Base-by-base conservation (phyloP, 75 land plant species). In the Picea glauca region DNA sequence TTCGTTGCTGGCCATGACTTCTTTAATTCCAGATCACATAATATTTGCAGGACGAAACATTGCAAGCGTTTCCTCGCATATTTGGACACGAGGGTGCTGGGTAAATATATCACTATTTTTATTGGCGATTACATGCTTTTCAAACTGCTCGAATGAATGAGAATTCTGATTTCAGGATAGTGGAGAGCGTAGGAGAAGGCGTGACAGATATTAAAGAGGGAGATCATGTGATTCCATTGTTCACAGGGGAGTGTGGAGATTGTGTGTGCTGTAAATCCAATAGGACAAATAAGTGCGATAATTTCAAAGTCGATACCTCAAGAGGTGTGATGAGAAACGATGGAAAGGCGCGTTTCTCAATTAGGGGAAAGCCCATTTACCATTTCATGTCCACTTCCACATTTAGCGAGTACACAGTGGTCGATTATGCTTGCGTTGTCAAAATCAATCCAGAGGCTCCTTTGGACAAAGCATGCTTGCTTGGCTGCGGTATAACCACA, bases 341-440 rank as follows among this genome's bases (percentile, higher is more conserved):
- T 54, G 87, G 84, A 13, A 83, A 80, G n/a, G 60, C 75, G 1
- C 77, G 92, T 40, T 88, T 92, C 56, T 81, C 81, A 0, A 68
- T 84, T 0, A 78, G 80, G 21, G 62, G 72, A n/a, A 56, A 87
- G n/a, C 87, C 92, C 9, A 81, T 92, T 30, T 85, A 79, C 78
- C 94, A 92, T 76, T 92, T 92, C 73, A 89, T 92, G 58, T 76
- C 80, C 75, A 92, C 90, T 11, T 95, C 98, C 5, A 96, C 97
- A n/a, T 96, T 96, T 78, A 84, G 85, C 58, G 92, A 96, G 85
- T 96, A 89, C 82, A 96, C 98, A 6, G 98, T 96, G 0, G 60
- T 94, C n/a, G 93, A 96, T 67, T 77, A 85, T 5, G 98, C 84
- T 31, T 90, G 90, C 62, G 90, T 87, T 31, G 91, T 85, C 54